phyloP scores from a whole-genome alignment of 306 rosid genomes.

The Medicago arabica region DNA sequence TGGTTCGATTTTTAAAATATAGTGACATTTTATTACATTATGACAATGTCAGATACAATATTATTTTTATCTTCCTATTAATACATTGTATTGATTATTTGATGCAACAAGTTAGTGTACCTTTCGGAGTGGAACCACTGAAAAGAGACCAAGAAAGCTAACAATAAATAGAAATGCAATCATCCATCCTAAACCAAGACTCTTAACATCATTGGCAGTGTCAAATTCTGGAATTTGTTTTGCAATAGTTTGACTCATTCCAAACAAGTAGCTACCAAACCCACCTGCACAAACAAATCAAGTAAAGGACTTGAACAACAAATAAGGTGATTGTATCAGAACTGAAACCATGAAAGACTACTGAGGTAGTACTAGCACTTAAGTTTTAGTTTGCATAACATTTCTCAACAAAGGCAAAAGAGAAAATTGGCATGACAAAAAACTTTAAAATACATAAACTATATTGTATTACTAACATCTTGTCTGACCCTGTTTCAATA shows the following conservation, averaged over 20 bases:
- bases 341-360: not conserved
- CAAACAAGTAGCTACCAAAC: slow-evolving; percentile 60
- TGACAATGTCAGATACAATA: no score
- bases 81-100: not conserved
- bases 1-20: no score
- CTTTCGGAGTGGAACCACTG: slow-evolving; percentile 63
- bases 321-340: slow-evolving; percentile 22
- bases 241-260: slow-evolving; percentile 54
- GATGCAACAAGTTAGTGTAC: slow-evolving; percentile 34
- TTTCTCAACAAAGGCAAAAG: not conserved
- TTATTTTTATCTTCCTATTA: no score
- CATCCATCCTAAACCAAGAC: slow-evolving; percentile 59
- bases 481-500: no score
- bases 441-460: not conserved
- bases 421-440: not conserved
- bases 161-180: slow-evolving; percentile 54
- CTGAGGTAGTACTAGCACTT: not conserved
- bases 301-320: slow-evolving; percentile 3
- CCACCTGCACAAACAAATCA: slow-evolving; percentile 52
- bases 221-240: slow-evolving; percentile 46
- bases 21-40: no score
- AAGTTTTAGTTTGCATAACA: not conserved
- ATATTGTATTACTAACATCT: not conserved
- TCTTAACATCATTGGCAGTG: slow-evolving; percentile 29
- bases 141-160: slow-evolving; percentile 62